phyloP scores from a whole-genome alignment of 1,284 basidiomycete genomes.

The Cryptococcus neoformans region DNA sequence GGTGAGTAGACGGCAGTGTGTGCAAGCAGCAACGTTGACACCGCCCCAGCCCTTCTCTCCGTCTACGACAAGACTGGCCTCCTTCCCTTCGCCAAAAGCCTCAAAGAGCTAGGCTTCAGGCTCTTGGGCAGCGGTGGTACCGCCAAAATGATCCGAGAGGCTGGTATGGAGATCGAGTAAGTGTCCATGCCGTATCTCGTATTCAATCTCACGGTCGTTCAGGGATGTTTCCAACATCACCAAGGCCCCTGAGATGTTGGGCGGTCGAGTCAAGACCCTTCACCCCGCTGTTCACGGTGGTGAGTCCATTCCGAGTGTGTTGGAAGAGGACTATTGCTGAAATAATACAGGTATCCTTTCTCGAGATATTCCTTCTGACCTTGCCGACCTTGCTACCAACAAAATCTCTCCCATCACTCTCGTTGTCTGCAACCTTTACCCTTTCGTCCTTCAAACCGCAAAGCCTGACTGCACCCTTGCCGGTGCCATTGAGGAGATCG shows the following conservation, averaged over 20 bases:
- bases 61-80: conserved; percentile 97
- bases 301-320: conserved; percentile 41
- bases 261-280: conserved; percentile 98
- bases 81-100: conserved; percentile 80
- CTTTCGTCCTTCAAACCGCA: conserved; percentile 87
- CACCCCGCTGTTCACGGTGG: conserved; percentile 98
- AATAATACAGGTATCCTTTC: conserved; percentile 72
- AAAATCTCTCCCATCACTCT: conserved; percentile 85
- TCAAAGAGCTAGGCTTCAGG: conserved; percentile 76
- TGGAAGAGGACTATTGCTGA: neutral
- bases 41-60: conserved; percentile 71
- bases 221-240: conserved; percentile 99
- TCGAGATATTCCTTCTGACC: conserved; percentile 79
- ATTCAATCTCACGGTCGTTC: conserved; percentile 4
- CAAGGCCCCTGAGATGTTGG: conserved; percentile 99
- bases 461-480: conserved; percentile 86
- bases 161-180: conserved; percentile 85
- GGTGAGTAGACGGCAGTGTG: conserved; percentile 16
- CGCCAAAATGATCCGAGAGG: conserved; percentile 94
- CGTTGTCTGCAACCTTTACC: conserved; percentile 99
- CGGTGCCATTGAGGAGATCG: conserved; percentile 95
- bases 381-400: conserved; percentile 74
- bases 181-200: conserved; percentile 37
- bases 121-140: conserved; percentile 96
- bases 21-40: neutral